Conservation (phyloP, 164 flowering plant genomes). For the Magnolia officinalis region DNA sequence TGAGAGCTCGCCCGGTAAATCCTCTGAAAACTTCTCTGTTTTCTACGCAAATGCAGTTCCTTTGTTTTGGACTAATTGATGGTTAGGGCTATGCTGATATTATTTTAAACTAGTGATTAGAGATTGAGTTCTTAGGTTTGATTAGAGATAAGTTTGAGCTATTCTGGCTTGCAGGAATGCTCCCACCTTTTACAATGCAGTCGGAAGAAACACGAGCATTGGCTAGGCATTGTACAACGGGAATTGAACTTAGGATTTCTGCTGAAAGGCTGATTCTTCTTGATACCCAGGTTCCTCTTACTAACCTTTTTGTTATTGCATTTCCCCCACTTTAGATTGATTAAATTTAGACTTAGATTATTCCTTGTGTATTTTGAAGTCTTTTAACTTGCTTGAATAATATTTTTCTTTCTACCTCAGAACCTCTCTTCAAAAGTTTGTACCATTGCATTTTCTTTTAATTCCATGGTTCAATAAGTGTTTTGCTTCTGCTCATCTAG, state of each 20-base stretch:
- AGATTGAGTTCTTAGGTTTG: not conserved
- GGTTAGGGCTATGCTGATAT: not conserved
- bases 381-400: not conserved
- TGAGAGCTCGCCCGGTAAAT: slow-evolving; percentile 63
- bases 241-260: slow-evolving; percentile 76
- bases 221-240: slow-evolving; percentile 85
- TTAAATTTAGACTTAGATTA: not conserved
- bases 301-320: not conserved
- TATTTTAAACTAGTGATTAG: too few species aligned
- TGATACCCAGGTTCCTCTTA: slow-evolving; percentile 71
- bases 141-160: slow-evolving; percentile 8
- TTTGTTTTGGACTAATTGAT: not conserved
- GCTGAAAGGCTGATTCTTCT: slow-evolving; percentile 85
- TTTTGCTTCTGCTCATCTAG: not conserved
- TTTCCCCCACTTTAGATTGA: not conserved
- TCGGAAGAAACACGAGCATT: slow-evolving; percentile 68
- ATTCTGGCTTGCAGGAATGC: slow-evolving; percentile 52
- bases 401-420: not conserved
- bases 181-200: slow-evolving; percentile 78
- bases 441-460: not conserved
- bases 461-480: not conserved
- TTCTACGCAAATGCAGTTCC: not conserved
- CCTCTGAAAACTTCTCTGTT: not conserved
- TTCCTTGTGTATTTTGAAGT: not conserved
- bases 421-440: not conserved